Base-by-base conservation (phyloP, 345 rosid genomes). In the Bruguiera parviflora region DNA sequence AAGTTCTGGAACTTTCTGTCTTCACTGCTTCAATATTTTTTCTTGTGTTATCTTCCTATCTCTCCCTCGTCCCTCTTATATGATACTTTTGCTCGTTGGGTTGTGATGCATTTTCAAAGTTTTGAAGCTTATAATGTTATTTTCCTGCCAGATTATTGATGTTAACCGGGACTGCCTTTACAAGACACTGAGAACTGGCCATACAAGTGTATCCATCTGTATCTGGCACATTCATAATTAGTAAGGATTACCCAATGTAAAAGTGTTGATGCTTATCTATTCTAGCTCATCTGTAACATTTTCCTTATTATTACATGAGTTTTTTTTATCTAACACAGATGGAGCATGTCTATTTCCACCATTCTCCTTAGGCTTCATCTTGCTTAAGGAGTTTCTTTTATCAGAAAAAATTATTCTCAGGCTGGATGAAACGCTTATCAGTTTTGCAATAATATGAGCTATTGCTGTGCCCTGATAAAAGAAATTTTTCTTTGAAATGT, bases 141-240 rank as follows among this genome's bases (percentile, higher is more conserved):
- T 53, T 71, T 22, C 67, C 33, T 73, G 55, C 31, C 91, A 94
- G 98, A 94, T 94, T 64, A 79, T 91, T 63, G 98, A 88, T 71
- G 75, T 87, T 77, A 83, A 72, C 68, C 96, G 83, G 76, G 82
- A 81, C 67, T 75, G 92, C 57, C 85, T 88, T 59, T 91, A 85
- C 56, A 94, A 94, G 77, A 88, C 97, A 24, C 74, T 94, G 73
- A 87, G 97, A 84, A 79, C 84, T 73, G 98, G 92, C 64, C 98
- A 93, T 79, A 64, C 91, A 65, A 89, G 96, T 58, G 98, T 89
- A 93, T 91, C 92, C 97, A 87, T 82, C 24, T 0, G 47, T 46
- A 9, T 58, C 35, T 8, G 19, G 5, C 3, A 60, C 33, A 56
- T 27, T 27, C 16, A 56, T n/a, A 56, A 56, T 11, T n/a, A 21